phyloP scores from a whole-genome alignment of 352 stramenopile species.

The Pythium plurisporium region DNA sequence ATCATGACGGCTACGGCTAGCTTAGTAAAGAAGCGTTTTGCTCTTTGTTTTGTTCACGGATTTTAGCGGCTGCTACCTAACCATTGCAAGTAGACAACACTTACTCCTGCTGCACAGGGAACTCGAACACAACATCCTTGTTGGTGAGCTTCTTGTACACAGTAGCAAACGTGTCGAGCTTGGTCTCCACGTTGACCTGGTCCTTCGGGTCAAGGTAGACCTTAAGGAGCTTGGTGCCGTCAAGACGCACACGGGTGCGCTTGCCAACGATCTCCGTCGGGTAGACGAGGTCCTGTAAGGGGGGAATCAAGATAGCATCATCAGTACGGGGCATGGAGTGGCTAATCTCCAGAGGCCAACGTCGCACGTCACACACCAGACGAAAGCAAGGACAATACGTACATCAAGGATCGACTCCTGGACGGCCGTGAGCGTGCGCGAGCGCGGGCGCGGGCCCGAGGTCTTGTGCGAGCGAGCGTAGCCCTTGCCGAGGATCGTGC shows the following conservation, averaged over 20 bases:
- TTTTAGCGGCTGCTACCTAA: slow-evolving; percentile 24
- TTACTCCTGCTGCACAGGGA: slow-evolving; percentile 89
- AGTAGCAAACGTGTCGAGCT: slow-evolving; percentile 98
- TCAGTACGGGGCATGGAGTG: slow-evolving; percentile 88
- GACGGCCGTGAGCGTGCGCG: slow-evolving; percentile 97
- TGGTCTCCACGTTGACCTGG: slow-evolving; percentile 98
- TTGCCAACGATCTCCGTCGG: slow-evolving; percentile 99
- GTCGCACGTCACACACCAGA: slow-evolving; percentile 49
- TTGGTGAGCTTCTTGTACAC: slow-evolving; percentile 99
- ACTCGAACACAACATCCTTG: slow-evolving; percentile 99
- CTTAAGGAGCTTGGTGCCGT: slow-evolving; percentile 98
- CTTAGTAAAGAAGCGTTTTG: slow-evolving; percentile 33
- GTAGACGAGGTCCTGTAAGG: slow-evolving; percentile 95
- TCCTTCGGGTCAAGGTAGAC: slow-evolving; percentile 98
- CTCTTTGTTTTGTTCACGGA: slow-evolving; percentile 36
- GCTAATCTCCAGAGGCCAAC: slow-evolving; percentile 88
- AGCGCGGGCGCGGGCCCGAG: slow-evolving; percentile 93
- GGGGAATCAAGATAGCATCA: slow-evolving; percentile 21
- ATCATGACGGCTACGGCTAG: no score
- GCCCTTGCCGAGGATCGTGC: slow-evolving; percentile 98
- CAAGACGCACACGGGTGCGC: slow-evolving; percentile 95
- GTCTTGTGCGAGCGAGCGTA: slow-evolving; percentile 95
- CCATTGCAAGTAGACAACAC: slow-evolving; percentile 22
- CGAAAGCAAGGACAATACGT: slow-evolving; percentile 35
- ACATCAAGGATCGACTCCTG: slow-evolving; percentile 99